These are phyloP conservation scores for Cytospora piceae DNA, from an alignment of 2,329 filamentous ascomycete species.

Conservation along the genomic window DNA sequence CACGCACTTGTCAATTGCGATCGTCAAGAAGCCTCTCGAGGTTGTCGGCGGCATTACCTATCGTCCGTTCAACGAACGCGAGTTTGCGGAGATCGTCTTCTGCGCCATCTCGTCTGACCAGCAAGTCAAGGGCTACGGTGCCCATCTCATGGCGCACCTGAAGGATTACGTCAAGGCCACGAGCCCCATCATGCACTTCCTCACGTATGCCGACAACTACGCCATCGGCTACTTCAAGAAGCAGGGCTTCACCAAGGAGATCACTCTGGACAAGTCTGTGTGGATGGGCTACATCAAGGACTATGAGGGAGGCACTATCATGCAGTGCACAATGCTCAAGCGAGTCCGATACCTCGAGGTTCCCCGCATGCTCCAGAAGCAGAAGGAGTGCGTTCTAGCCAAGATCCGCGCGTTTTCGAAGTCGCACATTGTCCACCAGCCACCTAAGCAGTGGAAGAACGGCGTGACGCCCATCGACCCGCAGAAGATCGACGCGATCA, in stretches of 20 bases:
- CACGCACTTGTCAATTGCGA: slow-evolving; percentile 93
- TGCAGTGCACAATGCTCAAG: slow-evolving; percentile 98
- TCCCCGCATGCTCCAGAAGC: slow-evolving; percentile 92
- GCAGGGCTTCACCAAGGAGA: slow-evolving; percentile 98
- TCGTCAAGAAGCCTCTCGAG: slow-evolving; percentile 93
- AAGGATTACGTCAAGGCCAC: slow-evolving; percentile 99
- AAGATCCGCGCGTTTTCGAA: slow-evolving; percentile 93
- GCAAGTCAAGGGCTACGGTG: slow-evolving; percentile 97
- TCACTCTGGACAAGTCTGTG: slow-evolving; percentile 82
- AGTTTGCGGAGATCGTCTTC: slow-evolving; percentile 98
- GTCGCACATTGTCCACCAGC: slow-evolving; percentile 82
- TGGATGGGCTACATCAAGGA: slow-evolving; percentile 99
- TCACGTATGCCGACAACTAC: slow-evolving; percentile 98
- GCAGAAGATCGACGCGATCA: slow-evolving; percentile 84
- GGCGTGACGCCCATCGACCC: slow-evolving; percentile 78
- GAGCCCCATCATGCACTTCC: slow-evolving; percentile 95
- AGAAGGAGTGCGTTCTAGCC: slow-evolving; percentile 92
- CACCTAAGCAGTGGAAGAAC: slow-evolving; percentile 84
- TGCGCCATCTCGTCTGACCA: slow-evolving; percentile 97
- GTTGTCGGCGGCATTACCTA: slow-evolving; percentile 98
- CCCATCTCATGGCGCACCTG: slow-evolving; percentile 95
- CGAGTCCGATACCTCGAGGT: slow-evolving; percentile 92
- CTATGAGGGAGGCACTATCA: slow-evolving; percentile 97
- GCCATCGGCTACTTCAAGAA: slow-evolving; percentile 99
- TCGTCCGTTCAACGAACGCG: slow-evolving; percentile 85